These are phyloP conservation scores for Phytophthora citrophthora DNA, from an alignment of 352 stramenopile species.

Conservation along the genomic window DNA sequence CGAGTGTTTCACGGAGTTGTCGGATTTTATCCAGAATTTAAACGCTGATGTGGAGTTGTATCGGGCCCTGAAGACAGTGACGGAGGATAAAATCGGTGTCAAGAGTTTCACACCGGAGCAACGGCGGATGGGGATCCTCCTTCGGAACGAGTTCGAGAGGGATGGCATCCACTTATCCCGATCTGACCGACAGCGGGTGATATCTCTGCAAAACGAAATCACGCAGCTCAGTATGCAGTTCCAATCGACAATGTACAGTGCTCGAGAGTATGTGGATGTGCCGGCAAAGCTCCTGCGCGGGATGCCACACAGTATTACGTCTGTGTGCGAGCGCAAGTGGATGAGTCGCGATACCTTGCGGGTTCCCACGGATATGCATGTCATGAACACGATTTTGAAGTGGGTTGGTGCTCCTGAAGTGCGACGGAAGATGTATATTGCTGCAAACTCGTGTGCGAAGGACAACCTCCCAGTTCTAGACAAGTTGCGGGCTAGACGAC, in stretches of 20 bases:
- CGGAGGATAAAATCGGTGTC: conserved; percentile 58
- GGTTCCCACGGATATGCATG: conserved; percentile 84
- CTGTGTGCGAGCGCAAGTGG: conserved; percentile 70
- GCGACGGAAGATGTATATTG: conserved; percentile 91
- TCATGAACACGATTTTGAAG: conserved; percentile 93
- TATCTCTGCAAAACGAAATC: conserved; percentile 90
- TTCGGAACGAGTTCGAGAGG: conserved; percentile 95
- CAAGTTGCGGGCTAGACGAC: conserved; percentile 83
- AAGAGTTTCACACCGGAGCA: conserved; percentile 89
- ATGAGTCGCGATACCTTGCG: conserved; percentile 63
- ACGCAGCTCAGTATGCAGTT: conserved; percentile 90
- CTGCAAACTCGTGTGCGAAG: conserved; percentile 83
- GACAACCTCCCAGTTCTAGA: conserved; percentile 86
- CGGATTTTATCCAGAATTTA: conserved; percentile 94
- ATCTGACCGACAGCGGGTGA: conserved; percentile 79
- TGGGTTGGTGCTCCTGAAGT: conserved; percentile 83
- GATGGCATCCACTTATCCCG: conserved; percentile 94
- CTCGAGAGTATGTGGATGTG: conserved; percentile 72
- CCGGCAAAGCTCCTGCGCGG: conserved; percentile 54
- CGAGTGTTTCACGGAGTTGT: conserved; percentile 91
- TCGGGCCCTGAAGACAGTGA: conserved; percentile 76
- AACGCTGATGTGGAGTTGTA: conserved; percentile 95
- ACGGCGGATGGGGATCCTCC: conserved; percentile 84
- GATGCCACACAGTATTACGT: conserved; percentile 67
- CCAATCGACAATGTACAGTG: conserved; percentile 82